Percentiles rank a stretch among this genome's conserved stretches.
Evolutionary conservation across 2,329 filamentous ascomycete species (phyloP).

Genomic region (Fusarium kyushuense): DNA sequence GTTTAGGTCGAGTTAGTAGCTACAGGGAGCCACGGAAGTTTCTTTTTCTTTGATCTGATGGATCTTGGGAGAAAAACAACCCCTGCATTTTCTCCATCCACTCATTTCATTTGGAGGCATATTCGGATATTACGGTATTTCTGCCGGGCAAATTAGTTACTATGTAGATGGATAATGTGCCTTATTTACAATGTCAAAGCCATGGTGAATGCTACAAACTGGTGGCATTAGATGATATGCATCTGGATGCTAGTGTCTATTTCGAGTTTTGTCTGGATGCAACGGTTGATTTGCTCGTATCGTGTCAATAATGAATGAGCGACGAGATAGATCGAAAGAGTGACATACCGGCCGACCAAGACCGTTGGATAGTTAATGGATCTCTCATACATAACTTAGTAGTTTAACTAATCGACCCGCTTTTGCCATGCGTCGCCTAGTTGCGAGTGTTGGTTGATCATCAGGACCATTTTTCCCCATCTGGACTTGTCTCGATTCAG

Average conservation of each 20-base stretch:
- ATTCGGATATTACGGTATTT: conserved; percentile 1
- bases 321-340: conserved; percentile 3
- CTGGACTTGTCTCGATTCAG: conserved; percentile 16
- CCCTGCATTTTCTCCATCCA: conserved; percentile 1
- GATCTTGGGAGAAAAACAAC: background rate
- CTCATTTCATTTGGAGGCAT: background rate
- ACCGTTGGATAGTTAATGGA: conserved; percentile 19
- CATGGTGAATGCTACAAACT: background rate
- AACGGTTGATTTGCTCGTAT: background rate
- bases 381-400: background rate
- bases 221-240: background rate
- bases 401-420: conserved; percentile 15
- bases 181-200: background rate
- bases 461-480: conserved; percentile 2
- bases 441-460: conserved; percentile 5
- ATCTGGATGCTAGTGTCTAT: background rate
- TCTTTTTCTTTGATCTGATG: conserved; percentile 1
- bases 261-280: background rate
- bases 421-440: conserved; percentile 27
- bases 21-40: background rate
- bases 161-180: background rate
- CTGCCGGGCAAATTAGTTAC: background rate
- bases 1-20: background rate
- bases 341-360: conserved; percentile 28
- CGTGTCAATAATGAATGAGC: background rate